Conservation (phyloP, 2,329 filamentous ascomycete species). For the Emericellopsis atlantica region DNA sequence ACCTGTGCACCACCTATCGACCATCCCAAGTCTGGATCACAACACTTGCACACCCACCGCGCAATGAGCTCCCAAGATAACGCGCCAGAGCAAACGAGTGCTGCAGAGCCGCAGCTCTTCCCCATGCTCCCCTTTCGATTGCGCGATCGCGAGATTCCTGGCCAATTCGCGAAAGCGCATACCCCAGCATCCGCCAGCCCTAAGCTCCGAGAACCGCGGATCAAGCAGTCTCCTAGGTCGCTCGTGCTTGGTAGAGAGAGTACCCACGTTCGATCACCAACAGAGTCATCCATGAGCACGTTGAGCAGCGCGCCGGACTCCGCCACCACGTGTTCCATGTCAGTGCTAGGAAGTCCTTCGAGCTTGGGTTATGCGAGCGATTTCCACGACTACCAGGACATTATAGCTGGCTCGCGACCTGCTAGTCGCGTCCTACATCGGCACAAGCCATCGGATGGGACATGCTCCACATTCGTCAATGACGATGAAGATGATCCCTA, state of each 20-base stretch:
- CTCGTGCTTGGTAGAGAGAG: constrained; percentile 2
- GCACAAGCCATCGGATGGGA: constrained; percentile 18
- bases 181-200: too few species aligned
- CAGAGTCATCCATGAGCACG: constrained; percentile 23
- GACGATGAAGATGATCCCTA: constrained; percentile 16
- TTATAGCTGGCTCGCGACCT: constrained; percentile 13
- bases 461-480: constrained; percentile 24
- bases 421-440: constrained; percentile 17
- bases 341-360: constrained; percentile 20
- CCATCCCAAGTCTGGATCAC: too few species aligned
- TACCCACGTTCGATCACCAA: constrained; percentile 19
- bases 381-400: constrained; percentile 13
- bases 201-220: too few species aligned
- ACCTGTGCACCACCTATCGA: too few species aligned
- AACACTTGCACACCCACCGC: too few species aligned
- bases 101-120: constrained; percentile 9
- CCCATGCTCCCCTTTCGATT: constrained; percentile 7
- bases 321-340: constrained; percentile 22
- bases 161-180: too few species aligned
- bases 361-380: constrained; percentile 21
- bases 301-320: constrained; percentile 25
- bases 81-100: too few species aligned
- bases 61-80: too few species aligned
- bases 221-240: too few species aligned
- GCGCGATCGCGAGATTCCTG: too few species aligned